Percentiles rank a stretch among this genome's conserved stretches.
These are phyloP conservation scores for Leccinum variicolor DNA, from an alignment of 768 basidiomycete species.

Conservation along the genomic window DNA sequence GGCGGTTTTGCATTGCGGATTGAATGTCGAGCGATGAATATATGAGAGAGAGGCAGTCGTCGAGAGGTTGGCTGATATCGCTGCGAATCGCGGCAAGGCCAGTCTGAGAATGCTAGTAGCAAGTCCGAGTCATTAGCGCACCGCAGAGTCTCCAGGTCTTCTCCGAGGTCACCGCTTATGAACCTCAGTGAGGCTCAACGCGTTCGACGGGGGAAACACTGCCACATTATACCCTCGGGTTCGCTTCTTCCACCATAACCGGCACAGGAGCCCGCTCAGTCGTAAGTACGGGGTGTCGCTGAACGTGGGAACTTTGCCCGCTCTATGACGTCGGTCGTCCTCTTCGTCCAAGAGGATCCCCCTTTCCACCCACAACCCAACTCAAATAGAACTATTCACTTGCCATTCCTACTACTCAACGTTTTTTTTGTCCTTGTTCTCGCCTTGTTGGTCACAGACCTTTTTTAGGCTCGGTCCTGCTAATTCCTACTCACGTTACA, in stretches of 20 bases:
- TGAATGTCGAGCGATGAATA: background rate
- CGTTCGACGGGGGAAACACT: background rate
- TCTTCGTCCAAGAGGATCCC: background rate
- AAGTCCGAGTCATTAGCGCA: no score
- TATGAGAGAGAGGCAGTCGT: background rate
- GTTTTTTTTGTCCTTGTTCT: background rate
- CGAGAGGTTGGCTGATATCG: no score
- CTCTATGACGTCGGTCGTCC: background rate
- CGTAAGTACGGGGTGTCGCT: background rate
- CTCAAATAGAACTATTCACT: no score
- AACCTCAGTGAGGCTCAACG: background rate
- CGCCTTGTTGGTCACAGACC: background rate
- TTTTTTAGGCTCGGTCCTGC: background rate
- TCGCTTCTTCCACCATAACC: background rate
- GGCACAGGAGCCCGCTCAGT: background rate
- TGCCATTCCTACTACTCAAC: no score
- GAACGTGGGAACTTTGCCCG: background rate
- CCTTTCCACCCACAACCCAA: background rate
- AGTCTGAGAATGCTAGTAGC: background rate
- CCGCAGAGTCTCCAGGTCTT: conserved; percentile 5
- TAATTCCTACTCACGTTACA: background rate
- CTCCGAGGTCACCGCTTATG: no score
- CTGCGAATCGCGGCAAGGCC: no score
- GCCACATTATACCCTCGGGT: conserved; percentile 1
- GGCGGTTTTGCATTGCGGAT: conserved; percentile 26